Evolutionary conservation across 257 asterid species (phyloP).

Genomic region (Solanum neorickii): DNA sequence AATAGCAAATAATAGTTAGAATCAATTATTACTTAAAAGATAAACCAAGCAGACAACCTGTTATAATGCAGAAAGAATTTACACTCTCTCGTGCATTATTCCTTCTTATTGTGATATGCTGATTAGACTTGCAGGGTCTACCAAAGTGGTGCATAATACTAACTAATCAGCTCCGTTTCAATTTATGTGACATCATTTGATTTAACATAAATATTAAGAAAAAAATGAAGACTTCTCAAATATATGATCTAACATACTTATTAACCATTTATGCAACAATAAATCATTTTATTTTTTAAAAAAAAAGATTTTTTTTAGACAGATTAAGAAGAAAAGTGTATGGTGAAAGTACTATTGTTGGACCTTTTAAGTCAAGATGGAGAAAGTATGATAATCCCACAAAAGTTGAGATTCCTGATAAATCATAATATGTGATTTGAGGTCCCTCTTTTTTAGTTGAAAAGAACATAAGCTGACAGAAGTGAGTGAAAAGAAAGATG

Average conservation of each 20-base stretch:
- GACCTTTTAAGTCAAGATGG: neutral
- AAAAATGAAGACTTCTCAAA: too few relatives aligned
- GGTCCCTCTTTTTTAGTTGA: neutral
- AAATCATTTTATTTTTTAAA: too few relatives aligned
- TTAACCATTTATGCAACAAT: too few relatives aligned
- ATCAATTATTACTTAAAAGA: neutral
- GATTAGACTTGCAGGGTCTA: neutral
- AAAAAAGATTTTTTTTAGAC: too few relatives aligned
- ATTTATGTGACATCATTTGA: too few relatives aligned
- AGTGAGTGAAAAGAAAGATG: neutral
- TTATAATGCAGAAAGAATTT: neutral
- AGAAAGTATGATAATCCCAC: neutral
- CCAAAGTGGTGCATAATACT: neutral
- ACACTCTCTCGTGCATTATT: neutral
- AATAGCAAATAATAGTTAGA: neutral
- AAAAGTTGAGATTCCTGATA: neutral
- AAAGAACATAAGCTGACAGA: neutral
- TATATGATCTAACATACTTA: too few relatives aligned
- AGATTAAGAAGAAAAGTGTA: too few relatives aligned
- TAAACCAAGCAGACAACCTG: neutral
- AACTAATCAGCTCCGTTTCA: rapidly evolving
- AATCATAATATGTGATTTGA: neutral
- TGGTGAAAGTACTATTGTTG: neutral
- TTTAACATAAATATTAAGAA: too few relatives aligned
- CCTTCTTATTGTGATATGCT: neutral